Evolutionary conservation across 2,329 filamentous ascomycete species (phyloP).

Genomic region (Aspergillus sclerotialis): DNA sequence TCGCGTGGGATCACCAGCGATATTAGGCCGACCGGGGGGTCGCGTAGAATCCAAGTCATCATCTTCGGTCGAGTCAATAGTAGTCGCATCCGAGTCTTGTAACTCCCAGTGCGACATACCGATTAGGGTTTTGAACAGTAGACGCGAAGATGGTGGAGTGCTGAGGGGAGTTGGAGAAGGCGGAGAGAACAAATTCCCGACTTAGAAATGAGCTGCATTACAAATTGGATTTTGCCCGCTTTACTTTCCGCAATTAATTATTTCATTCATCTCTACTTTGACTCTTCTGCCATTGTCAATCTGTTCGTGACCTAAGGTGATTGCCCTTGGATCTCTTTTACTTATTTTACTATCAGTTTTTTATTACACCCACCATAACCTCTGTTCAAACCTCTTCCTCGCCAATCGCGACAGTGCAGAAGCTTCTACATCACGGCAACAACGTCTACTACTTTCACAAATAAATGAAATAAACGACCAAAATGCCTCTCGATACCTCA

Average conservation of each 20-base stretch:
- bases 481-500: constrained; percentile 90
- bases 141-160: neutral
- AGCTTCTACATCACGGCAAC: neutral
- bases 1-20: too few relatives aligned
- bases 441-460: neutral
- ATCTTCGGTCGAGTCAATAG: constrained; percentile 24
- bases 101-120: constrained; percentile 14
- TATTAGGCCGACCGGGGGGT: constrained; percentile 6
- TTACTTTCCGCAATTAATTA: too few relatives aligned
- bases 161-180: constrained; percentile 4
- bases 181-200: constrained; percentile 9
- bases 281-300: too few relatives aligned
- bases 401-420: too few relatives aligned
- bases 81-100: constrained; percentile 18
- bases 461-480: constrained; percentile 9
- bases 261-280: neutral
- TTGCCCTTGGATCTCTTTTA: too few relatives aligned
- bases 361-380: too few relatives aligned
- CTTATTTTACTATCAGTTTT: too few relatives aligned
- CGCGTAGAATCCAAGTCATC: constrained; percentile 39
- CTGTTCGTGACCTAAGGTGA: too few relatives aligned
- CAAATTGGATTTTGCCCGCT: too few relatives aligned
- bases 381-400: too few relatives aligned
- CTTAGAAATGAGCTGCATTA: constrained; percentile 18
- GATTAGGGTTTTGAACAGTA: neutral